Evolutionary conservation across 225 moss, liverwort and hornwort species (phyloP), one percentile per base, ranked within the genome.

Genomic region (Bryum argenteum): DNA sequence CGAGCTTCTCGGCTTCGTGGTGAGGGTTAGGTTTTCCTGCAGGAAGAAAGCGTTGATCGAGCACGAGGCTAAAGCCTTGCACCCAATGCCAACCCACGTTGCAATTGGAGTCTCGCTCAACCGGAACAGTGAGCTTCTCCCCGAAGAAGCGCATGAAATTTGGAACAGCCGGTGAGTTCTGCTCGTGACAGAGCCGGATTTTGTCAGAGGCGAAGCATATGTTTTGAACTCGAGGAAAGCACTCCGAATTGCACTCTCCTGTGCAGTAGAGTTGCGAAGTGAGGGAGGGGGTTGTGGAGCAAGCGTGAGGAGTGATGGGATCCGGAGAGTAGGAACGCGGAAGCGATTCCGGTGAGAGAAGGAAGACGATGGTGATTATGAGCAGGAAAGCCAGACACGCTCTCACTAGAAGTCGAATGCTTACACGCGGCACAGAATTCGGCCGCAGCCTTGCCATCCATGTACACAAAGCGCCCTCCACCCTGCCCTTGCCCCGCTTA

Each of bases 1-100:
- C 89, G 24, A 98, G 89, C 83, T 98, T 98, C 79, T 98, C 97
- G 6, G 97, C 92, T 74, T 98, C 97, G 51, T 98, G 97, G 79
- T 98, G 97, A 41, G 97, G 97, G 57, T 98, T 98, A 1, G 97
- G 97, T 81, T 86, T 94, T 38, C 88, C 91, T 42, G 90, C 82
- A 4, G 90, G 80, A 3, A 98, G 86, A 71, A 92, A 98, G n/a
- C 94, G 90, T 64, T 98, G 97, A 70, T 98, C 97, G 28, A 91
- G 87, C 24, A 98, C 97, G 17, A 94, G 84, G 19, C 88, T 80
- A 3, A 98, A 85, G 12, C 98, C 96, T 48, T 88, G 84, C 13
- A 94, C 71, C 98, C 94, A 98, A 66, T 92, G 84, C 96, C 96
- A 96, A 73, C 65, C 85, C 66, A 63, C 63, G 44, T 71, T 67